Evolutionary conservation across 768 basidiomycete species (phyloP).

Genomic region (Gymnopilus junonius): DNA sequence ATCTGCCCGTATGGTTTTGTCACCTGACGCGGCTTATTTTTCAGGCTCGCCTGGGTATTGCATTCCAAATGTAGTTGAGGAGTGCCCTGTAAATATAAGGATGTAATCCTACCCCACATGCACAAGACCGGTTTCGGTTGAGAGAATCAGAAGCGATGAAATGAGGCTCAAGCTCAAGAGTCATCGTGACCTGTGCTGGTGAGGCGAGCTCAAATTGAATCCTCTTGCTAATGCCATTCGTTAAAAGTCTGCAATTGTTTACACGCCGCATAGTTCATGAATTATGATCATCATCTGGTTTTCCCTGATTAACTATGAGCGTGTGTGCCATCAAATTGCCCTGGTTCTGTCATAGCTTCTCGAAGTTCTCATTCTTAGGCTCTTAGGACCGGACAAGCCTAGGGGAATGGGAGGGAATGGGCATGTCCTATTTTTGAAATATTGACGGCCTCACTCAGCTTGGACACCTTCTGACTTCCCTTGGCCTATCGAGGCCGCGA

Average conservation of each 20-base stretch:
- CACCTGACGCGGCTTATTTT: conserved; percentile 14
- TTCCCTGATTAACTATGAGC: background rate
- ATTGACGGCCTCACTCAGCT: background rate
- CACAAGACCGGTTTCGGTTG: background rate
- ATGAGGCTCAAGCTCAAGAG: background rate
- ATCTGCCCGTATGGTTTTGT: background rate
- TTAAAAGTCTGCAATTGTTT: background rate
- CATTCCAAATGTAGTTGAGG: conserved; percentile 5
- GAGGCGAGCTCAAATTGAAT: background rate
- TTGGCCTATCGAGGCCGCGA: conserved; percentile 1
- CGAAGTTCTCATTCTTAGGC: background rate
- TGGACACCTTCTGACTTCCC: background rate
- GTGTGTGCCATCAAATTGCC: background rate
- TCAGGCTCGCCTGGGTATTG: conserved; percentile 6
- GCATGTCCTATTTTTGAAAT: background rate
- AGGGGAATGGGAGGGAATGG: background rate
- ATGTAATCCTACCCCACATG: background rate
- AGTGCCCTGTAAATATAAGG: background rate
- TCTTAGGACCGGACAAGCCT: background rate
- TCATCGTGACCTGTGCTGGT: background rate
- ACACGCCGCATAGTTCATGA: background rate
- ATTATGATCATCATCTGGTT: background rate
- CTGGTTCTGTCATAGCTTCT: conserved; percentile 1
- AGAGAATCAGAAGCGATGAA: background rate
- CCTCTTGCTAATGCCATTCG: background rate